Evolutionary conservation across 257 asterid genomes (phyloP).

Genomic region (Datura wrightii): DNA sequence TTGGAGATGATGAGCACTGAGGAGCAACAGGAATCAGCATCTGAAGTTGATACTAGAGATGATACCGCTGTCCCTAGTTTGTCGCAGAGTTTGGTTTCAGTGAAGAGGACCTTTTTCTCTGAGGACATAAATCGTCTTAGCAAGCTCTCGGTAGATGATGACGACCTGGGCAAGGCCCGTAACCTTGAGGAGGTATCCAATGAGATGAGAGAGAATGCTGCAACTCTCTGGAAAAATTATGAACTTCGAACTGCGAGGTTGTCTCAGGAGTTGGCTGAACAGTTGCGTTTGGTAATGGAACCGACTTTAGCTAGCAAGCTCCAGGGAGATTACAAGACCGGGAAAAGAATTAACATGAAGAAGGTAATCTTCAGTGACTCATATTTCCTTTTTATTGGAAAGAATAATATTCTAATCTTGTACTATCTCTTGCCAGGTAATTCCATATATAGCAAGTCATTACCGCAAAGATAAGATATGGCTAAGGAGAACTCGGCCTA

Average conservation of each 20-base stretch:
- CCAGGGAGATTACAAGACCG: conserved; percentile 96
- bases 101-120: conserved; percentile 54
- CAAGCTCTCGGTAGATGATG: conserved; percentile 50
- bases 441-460: conserved; percentile 86
- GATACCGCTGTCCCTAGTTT: conserved; percentile 40
- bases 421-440: conserved; percentile 62
- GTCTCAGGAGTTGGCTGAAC: conserved; percentile 93
- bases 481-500: conserved; percentile 89
- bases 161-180: conserved; percentile 61
- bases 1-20: conserved; percentile 46
- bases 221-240: conserved; percentile 74
- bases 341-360: conserved; percentile 95
- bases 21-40: conserved; percentile 51
- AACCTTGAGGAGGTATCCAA: conserved; percentile 49
- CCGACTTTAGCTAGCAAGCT: conserved; percentile 97
- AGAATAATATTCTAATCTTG: neutral
- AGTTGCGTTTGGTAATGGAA: conserved; percentile 92
- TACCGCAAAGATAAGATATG: conserved; percentile 91
- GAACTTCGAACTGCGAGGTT: conserved; percentile 73
- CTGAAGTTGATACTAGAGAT: conserved; percentile 46
- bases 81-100: conserved; percentile 60
- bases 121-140: conserved; percentile 54
- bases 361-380: conserved; percentile 54
- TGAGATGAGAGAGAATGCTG: conserved; percentile 64
- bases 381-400: neutral